These are phyloP conservation scores for Solanum ahanhuiri DNA, from an alignment of 257 asterid species.

Conservation along the genomic window DNA sequence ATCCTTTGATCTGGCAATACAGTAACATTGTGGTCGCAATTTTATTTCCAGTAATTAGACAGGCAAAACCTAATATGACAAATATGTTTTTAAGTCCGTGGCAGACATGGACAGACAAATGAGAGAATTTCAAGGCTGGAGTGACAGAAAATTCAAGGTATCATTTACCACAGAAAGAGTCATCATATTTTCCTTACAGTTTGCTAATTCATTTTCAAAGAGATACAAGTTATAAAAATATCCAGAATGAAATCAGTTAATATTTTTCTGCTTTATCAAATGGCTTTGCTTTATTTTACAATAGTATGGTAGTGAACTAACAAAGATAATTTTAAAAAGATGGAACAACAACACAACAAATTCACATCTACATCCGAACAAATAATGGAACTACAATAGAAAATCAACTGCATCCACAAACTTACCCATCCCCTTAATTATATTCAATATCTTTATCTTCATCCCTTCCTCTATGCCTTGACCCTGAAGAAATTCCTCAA, in stretches of 20 bases:
- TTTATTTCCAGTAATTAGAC: background rate
- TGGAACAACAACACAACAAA: background rate
- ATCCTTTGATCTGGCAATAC: background rate
- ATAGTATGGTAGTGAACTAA: background rate
- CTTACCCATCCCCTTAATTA: slow-evolving; percentile 82
- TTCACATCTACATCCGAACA: background rate
- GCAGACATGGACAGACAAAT: background rate
- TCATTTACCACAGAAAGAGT: background rate
- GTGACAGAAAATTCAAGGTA: background rate
- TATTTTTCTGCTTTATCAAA: background rate
- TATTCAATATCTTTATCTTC: slow-evolving; percentile 42
- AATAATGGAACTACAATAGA: background rate
- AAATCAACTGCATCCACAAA: background rate
- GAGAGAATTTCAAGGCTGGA: background rate
- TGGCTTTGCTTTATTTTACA: background rate
- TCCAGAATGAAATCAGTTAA: background rate
- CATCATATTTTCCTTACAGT: background rate
- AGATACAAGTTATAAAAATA: background rate
- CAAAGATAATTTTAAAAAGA: background rate
- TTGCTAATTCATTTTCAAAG: background rate
- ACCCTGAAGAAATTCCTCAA: slow-evolving; percentile 67
- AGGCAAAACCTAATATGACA: background rate
- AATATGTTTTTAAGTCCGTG: background rate
- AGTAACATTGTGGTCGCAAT: background rate
- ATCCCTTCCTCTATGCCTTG: slow-evolving; percentile 55